Percentiles rank a stretch among this genome's conserved stretches.
Evolutionary conservation across 441 rosid species (phyloP).

Genomic region (Gossypium davidsonii): DNA sequence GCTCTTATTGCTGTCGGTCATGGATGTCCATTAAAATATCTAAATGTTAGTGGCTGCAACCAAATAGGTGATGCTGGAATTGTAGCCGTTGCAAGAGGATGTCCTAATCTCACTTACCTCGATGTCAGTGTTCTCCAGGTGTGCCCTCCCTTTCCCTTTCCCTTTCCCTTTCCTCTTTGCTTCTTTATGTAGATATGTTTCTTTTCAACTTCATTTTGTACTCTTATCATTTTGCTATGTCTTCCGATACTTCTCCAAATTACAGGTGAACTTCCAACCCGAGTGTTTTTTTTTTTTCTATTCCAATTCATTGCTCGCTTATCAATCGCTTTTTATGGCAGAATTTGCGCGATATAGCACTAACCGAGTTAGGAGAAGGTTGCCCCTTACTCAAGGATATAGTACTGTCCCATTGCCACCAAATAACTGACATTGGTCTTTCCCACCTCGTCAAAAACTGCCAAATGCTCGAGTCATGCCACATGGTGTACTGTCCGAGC

Average conservation of each 20-base stretch:
- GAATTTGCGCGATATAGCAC: conserved; percentile 69
- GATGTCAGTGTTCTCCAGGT: conserved; percentile 92
- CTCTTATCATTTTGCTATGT: neutral
- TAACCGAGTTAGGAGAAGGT: conserved; percentile 78
- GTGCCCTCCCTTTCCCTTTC: neutral
- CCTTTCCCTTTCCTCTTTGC: neutral
- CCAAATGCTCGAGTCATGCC: conserved; percentile 59
- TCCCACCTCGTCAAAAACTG: conserved; percentile 63
- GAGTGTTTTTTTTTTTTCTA: neutral
- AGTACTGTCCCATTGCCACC: conserved; percentile 76
- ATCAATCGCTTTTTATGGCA: conserved; percentile 16
- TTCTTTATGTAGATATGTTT: neutral
- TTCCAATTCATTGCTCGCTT: neutral
- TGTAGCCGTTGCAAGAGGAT: conserved; percentile 76
- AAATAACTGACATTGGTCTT: conserved; percentile 65
- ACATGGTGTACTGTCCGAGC: conserved; percentile 74
- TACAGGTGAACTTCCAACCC: neutral
- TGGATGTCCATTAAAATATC: conserved; percentile 66
- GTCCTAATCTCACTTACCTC: conserved; percentile 61
- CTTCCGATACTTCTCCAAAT: neutral
- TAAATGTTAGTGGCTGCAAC: conserved; percentile 85
- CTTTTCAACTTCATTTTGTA: neutral
- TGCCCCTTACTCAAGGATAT: conserved; percentile 70
- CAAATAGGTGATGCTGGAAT: conserved; percentile 77
- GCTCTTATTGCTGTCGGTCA: conserved; percentile 66